phyloP scores from a whole-genome alignment of 2,329 filamentous ascomycete species.

The Hortaea werneckii region DNA sequence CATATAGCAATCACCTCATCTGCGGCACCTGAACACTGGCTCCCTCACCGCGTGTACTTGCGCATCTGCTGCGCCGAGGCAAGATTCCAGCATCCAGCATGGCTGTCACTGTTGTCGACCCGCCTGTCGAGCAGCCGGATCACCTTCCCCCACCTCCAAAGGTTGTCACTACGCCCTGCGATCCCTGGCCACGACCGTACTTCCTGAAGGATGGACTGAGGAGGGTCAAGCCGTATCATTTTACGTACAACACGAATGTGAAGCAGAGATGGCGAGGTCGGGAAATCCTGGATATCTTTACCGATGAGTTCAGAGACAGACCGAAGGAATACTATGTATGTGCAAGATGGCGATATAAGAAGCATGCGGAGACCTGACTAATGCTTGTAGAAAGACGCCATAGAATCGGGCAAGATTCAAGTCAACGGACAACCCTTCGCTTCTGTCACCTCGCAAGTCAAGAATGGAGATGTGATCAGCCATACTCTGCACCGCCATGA shows the following conservation, averaged over 20 bases:
- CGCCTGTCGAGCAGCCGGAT: constrained; percentile 22
- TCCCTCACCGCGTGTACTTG: constrained; percentile 42
- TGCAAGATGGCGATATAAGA: constrained; percentile 6
- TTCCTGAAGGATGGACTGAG: constrained; percentile 74
- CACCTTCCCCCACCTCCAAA: constrained; percentile 36
- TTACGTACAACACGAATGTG: constrained; percentile 88
- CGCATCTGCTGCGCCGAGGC: constrained; percentile 42
- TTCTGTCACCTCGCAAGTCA: constrained; percentile 57
- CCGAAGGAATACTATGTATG: constrained; percentile 74
- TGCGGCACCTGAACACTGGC: constrained; percentile 26
- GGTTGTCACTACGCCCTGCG: constrained; percentile 43
- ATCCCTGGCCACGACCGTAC: constrained; percentile 61
- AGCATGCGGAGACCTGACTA: constrained; percentile 15
- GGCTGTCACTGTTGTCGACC: constrained; percentile 19
- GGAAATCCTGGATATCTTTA: constrained; percentile 75
- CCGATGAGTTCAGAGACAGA: constrained; percentile 83
- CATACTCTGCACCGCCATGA: constrained; percentile 95
- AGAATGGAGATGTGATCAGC: constrained; percentile 83
- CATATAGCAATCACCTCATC: too few relatives aligned
- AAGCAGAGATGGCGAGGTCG: constrained; percentile 88
- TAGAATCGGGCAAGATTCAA: constrained; percentile 66
- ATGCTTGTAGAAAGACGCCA: constrained; percentile 53
- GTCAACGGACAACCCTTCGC: constrained; percentile 66
- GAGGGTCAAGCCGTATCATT: constrained; percentile 78
- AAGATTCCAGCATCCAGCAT: constrained; percentile 16